Evolutionary conservation across 371 early-diverging fungal genomes (phyloP).

Genomic region (Rhizopus microsporus): DNA sequence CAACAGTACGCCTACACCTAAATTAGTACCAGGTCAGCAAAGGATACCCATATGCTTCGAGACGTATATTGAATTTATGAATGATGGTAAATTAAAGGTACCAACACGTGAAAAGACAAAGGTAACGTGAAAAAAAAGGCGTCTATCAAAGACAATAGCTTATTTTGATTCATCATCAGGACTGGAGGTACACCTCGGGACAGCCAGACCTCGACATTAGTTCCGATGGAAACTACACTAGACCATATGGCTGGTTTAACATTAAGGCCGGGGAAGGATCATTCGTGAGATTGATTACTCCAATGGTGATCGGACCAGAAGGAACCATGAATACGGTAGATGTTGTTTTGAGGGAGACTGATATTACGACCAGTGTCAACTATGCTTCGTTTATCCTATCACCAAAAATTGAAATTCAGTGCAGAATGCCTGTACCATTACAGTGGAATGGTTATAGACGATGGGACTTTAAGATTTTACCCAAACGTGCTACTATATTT

Average conservation of each 20-base stretch:
- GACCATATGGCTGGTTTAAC: conserved; percentile 84
- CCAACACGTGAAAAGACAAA: conserved; percentile 81
- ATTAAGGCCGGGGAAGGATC: conserved; percentile 62
- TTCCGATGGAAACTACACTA: conserved; percentile 48
- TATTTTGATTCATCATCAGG: conserved; percentile 40
- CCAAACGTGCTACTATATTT: conserved; percentile 52
- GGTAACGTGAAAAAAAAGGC: conserved; percentile 33
- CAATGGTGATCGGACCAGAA: conserved; percentile 53
- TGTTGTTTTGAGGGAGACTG: conserved; percentile 51
- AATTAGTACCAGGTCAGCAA: conserved; percentile 55
- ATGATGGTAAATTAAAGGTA: conserved; percentile 62
- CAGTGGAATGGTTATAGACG: conserved; percentile 77
- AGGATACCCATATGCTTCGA: conserved; percentile 63
- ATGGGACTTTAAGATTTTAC: conserved; percentile 62
- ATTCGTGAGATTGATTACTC: conserved; percentile 58
- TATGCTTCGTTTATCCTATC: conserved; percentile 63
- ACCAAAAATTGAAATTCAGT: conserved; percentile 55
- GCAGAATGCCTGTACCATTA: conserved; percentile 66
- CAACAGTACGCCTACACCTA: conserved; percentile 47
- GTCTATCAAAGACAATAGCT: background rate
- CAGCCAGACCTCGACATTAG: conserved; percentile 38
- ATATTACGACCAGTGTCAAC: conserved; percentile 71
- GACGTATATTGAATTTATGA: conserved; percentile 67
- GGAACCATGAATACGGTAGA: conserved; percentile 62
- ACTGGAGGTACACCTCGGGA: conserved; percentile 62